Evolutionary conservation across 148 eudicot species (phyloP), one percentile per base, ranked within the genome.

Genomic region (Amaranthus palmeri): DNA sequence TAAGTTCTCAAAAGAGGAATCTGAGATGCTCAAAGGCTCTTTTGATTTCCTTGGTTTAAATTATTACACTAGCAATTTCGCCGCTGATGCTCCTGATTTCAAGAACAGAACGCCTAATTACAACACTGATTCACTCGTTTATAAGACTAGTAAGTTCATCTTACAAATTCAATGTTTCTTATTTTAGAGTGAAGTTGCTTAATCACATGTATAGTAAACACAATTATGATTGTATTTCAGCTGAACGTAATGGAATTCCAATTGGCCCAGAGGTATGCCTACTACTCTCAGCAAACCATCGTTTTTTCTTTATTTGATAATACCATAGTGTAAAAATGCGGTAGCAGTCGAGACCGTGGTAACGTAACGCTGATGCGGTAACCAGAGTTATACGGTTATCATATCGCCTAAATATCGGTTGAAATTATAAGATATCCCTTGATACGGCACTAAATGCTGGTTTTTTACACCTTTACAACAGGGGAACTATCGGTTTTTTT

Each of bases 11-110:
- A 8, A 4, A 8, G 77, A 47, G 15, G 52, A 80, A 66, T 72
- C 80, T 45, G n/a, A 43, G 10, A 68, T 78, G 77, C 58, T 78
- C 4, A 73, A 61, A 49, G 77, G 73, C 40, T 90, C 92, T 3
- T 80, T 66, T 45, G 96, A 90, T 83, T 90, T 83, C 72, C 64
- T 87, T 43, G 88, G 96, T 42, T 43, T 90, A 58, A 87, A 90
- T 72, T 86, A 87, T 75, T 88, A 88, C 72, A 80, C 87, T 2
- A 79, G 85, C 45, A 77, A 76, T 61, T 87, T 85, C 77, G 91
- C 82, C 50, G 72, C 74, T 10, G 53, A 80, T 68, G 72, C 77
- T 65, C 75, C 83, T 59, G 25, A 57, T 2, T 13, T 70, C n/a
- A 73, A 58, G 18, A 61, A 25, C 52, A 56, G 62, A 11, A 76